Evolutionary conservation across 139 green algal species (phyloP).

Genomic region (Chlamydomonas asymmetrica): DNA sequence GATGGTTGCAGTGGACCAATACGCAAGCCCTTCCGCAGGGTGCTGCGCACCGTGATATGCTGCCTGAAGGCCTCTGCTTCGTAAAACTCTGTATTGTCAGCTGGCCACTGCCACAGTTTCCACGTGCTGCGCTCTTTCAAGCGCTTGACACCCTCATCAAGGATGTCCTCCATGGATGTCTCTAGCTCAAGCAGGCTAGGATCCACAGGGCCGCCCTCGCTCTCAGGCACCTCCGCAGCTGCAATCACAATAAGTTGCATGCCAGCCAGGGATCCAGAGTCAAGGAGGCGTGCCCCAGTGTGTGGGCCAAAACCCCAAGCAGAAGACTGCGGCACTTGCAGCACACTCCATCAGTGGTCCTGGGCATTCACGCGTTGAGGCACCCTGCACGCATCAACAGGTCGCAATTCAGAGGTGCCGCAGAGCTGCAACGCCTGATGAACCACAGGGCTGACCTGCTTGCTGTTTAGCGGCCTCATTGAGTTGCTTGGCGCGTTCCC

Average conservation of each 20-base stretch:
- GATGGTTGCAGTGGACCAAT: neutral
- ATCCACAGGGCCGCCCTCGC: constrained; percentile 24
- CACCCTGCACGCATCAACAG: neutral
- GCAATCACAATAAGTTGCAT: neutral
- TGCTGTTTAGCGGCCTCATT: constrained; percentile 38
- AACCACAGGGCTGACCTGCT: constrained; percentile 18
- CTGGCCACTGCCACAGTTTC: constrained; percentile 51
- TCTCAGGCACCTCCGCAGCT: constrained; percentile 30
- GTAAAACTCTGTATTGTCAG: constrained; percentile 51
- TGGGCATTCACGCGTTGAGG: neutral
- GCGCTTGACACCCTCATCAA: constrained; percentile 67
- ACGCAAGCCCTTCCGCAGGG: neutral
- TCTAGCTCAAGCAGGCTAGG: constrained; percentile 30
- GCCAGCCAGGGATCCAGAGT: neutral
- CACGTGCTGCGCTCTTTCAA: constrained; percentile 37
- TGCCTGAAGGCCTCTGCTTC: constrained; percentile 65
- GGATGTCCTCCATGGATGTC: constrained; percentile 61
- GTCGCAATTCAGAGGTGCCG: neutral
- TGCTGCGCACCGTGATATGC: constrained; percentile 42
- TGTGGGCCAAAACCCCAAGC: too few species aligned
- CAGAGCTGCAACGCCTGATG: neutral
- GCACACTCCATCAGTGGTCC: neutral
- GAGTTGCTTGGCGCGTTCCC: constrained; percentile 42
- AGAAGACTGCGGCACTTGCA: neutral
- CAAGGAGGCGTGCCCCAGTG: too few species aligned